Conservation (phyloP, 2,329 filamentous ascomycete genomes). For the Cadophora gregata region DNA sequence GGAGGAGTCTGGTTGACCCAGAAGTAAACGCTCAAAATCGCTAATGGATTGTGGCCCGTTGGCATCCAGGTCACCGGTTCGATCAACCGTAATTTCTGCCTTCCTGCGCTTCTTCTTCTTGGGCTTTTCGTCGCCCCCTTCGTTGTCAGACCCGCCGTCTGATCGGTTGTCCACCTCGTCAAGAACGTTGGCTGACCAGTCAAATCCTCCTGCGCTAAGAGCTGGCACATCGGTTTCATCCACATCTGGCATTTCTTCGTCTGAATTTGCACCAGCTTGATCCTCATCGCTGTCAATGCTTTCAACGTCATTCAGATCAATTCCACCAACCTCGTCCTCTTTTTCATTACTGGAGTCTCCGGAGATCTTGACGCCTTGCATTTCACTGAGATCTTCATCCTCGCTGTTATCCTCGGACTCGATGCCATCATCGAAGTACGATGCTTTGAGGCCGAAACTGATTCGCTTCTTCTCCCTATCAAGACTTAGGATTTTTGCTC, state of each 20-base stretch:
- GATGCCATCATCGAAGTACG: constrained; percentile 75
- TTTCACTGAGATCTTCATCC: constrained; percentile 52
- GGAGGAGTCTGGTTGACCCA: constrained; percentile 93
- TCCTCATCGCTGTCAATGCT: constrained; percentile 50
- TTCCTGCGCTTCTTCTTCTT: constrained; percentile 80
- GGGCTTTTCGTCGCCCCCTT: constrained; percentile 46
- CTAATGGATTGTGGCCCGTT: constrained; percentile 87
- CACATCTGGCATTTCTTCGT: constrained; percentile 45
- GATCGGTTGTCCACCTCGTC: constrained; percentile 53
- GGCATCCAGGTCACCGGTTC: constrained; percentile 88
- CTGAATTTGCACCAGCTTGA: constrained; percentile 28
- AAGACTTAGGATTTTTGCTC: constrained; percentile 84
- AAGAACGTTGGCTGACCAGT: constrained; percentile 80
- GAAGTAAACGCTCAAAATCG: constrained; percentile 91
- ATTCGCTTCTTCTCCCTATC: constrained; percentile 78
- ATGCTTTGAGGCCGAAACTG: constrained; percentile 91
- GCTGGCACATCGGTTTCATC: constrained; percentile 50
- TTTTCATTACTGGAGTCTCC: constrained; percentile 55
- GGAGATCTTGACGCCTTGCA: constrained; percentile 50
- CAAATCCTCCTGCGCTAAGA: constrained; percentile 78
- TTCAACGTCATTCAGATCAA: constrained; percentile 45
- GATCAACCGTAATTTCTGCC: constrained; percentile 81
- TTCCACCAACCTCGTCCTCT: constrained; percentile 47
- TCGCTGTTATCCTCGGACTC: constrained; percentile 55
- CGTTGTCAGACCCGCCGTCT: constrained; percentile 53